These are phyloP conservation scores for Magnusiomyces ingens DNA, from an alignment of 1,139 yeast species.

Conservation along the genomic window DNA sequence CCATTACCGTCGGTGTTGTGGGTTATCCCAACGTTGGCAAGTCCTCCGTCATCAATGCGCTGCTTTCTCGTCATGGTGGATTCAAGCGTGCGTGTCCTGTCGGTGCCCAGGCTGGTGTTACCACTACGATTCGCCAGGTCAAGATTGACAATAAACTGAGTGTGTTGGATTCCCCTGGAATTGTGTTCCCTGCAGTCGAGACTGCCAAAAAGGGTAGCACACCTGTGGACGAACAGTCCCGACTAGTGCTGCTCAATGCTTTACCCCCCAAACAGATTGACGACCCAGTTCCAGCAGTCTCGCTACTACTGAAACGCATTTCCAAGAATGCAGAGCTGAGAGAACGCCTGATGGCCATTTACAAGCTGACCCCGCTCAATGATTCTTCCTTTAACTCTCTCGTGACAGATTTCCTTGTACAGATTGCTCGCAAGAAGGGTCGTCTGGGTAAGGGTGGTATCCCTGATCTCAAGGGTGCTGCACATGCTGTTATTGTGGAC, in stretches of 20 bases:
- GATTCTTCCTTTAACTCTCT: slow-evolving; percentile 34
- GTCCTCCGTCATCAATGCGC: slow-evolving; percentile 86
- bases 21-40: slow-evolving; percentile 97
- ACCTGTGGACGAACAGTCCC: slow-evolving; percentile 72
- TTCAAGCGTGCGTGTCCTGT: slow-evolving; percentile 78
- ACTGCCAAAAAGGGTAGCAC: slow-evolving; percentile 36
- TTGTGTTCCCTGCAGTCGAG: slow-evolving; percentile 79
- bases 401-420: slow-evolving; percentile 75
- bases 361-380: slow-evolving; percentile 79
- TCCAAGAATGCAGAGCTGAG: slow-evolving; percentile 56
- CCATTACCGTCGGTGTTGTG: slow-evolving; percentile 92
- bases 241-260: slow-evolving; percentile 80
- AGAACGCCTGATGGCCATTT: slow-evolving; percentile 62
- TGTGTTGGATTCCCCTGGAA: slow-evolving; percentile 93
- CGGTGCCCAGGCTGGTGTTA: slow-evolving; percentile 97
- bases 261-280: slow-evolving; percentile 79
- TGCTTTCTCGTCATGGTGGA: slow-evolving; percentile 64
- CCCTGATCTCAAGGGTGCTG: slow-evolving; percentile 84
- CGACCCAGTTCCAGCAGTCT: slow-evolving; percentile 81
- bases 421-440: slow-evolving; percentile 88
- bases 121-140: slow-evolving; percentile 85
- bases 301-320: slow-evolving; percentile 66
- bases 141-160: slow-evolving; percentile 86
- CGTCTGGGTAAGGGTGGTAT: slow-evolving; percentile 89
- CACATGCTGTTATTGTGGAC: slow-evolving; percentile 74